Percentiles rank a stretch among this genome's conserved stretches.
Evolutionary conservation across 495 filamentous ascomycete species (phyloP).

Genomic region (Corynascus novoguineensis): DNA sequence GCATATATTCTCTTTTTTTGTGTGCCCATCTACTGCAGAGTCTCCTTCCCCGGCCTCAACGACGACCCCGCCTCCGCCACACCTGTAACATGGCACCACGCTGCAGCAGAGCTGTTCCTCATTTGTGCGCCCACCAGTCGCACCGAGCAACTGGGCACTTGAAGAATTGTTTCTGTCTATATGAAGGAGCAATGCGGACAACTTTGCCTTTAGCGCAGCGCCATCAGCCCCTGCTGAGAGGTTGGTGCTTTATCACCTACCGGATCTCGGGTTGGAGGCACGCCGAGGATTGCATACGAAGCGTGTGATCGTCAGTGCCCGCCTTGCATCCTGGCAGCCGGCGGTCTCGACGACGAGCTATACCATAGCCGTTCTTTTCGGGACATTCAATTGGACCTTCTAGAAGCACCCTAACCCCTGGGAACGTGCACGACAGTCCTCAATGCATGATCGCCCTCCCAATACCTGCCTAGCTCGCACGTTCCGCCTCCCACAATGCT

Average conservation of each 20-base stretch:
- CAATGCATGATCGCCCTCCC: conserved; percentile 21
- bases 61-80: neutral
- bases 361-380: neutral
- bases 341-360: neutral
- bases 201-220: neutral
- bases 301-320: conserved; percentile 29
- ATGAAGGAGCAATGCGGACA: too few relatives aligned
- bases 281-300: conserved; percentile 16
- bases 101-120: too few relatives aligned
- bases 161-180: neutral
- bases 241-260: neutral
- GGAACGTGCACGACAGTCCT: conserved; percentile 4
- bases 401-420: conserved; percentile 11
- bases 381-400: conserved; percentile 8
- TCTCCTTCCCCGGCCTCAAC: neutral
- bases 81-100: neutral
- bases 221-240: neutral
- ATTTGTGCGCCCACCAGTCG: too few relatives aligned
- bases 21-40: neutral
- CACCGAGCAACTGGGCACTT: neutral
- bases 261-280: neutral
- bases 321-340: conserved; percentile 7
- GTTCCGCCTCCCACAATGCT: neutral
- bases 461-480: neutral
- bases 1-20: neutral